A percentile compares a stretch with the other conserved stretches of the same genome.
These are phyloP conservation scores for Pilasporangium apinafurcum DNA, from an alignment of 352 stramenopile genomes.

Conservation along the genomic window DNA sequence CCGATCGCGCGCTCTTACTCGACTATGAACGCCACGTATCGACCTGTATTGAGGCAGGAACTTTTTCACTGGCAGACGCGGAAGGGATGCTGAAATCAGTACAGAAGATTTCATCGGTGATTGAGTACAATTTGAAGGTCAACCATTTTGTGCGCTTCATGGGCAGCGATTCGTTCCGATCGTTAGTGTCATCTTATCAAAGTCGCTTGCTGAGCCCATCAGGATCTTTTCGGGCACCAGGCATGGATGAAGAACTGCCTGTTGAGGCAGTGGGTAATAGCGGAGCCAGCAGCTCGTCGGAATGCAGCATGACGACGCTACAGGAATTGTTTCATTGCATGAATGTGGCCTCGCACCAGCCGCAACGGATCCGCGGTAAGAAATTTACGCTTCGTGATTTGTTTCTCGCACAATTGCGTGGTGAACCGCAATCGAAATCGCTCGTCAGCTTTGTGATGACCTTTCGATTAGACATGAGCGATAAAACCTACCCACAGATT, in stretches of 20 bases:
- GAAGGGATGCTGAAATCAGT: conserved; percentile 52
- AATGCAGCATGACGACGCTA: conserved; percentile 77
- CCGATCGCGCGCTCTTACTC: conserved; percentile 40
- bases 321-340: conserved; percentile 87
- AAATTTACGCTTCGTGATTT: conserved; percentile 60
- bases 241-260: conserved; percentile 7
- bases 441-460: conserved; percentile 68
- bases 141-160: conserved; percentile 88
- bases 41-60: conserved; percentile 50
- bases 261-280: conserved; percentile 11
- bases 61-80: conserved; percentile 60
- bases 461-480: conserved; percentile 57
- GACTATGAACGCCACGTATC: conserved; percentile 58
- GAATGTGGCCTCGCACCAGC: conserved; percentile 80
- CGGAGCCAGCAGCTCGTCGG: conserved; percentile 38
- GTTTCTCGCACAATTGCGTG: conserved; percentile 54
- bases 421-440: conserved; percentile 49
- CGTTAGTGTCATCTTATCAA: conserved; percentile 68
- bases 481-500: conserved; percentile 47
- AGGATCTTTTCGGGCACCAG: conserved; percentile 20
- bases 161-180: conserved; percentile 74
- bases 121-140: conserved; percentile 76
- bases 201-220: conserved; percentile 68
- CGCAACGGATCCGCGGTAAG: conserved; percentile 65
- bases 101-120: conserved; percentile 39